A percentile compares a stretch with the other conserved stretches of the same genome.
Evolutionary conservation across 2,329 filamentous ascomycete genomes (phyloP).

Genomic region (Sphaerulina musiva): DNA sequence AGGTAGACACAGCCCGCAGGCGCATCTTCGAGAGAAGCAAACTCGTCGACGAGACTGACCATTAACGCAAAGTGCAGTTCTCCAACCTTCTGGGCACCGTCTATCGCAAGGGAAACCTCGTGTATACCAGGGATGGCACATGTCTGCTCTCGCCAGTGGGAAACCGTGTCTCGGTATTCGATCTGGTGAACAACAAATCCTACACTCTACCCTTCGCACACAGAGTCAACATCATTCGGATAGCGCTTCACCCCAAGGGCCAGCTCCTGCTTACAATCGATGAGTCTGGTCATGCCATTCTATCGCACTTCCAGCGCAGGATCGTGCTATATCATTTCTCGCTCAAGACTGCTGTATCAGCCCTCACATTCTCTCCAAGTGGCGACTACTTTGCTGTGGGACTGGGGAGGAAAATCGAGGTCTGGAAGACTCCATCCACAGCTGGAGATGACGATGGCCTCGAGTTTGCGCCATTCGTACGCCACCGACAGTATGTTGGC

Average conservation of each 20-base stretch:
- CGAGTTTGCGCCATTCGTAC: conserved; percentile 90
- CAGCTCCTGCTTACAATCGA: conserved; percentile 91
- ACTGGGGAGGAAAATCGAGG: conserved; percentile 78
- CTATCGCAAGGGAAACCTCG: conserved; percentile 93
- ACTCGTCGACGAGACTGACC: conserved; percentile 11
- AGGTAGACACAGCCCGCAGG: conserved; percentile 51
- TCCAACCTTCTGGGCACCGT: conserved; percentile 97
- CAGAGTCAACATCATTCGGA: conserved; percentile 81
- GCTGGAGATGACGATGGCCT: conserved; percentile 68
- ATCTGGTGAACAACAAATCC: conserved; percentile 89
- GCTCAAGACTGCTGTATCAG: conserved; percentile 76
- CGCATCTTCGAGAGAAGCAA: conserved; percentile 7
- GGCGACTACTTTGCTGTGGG: conserved; percentile 87
- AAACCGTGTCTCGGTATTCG: conserved; percentile 92
- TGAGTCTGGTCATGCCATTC: conserved; percentile 85
- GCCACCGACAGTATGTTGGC: conserved; percentile 75
- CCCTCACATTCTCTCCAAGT: conserved; percentile 83
- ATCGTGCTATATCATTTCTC: conserved; percentile 91
- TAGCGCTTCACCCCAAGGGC: conserved; percentile 82
- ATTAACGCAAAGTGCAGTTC: conserved; percentile 55
- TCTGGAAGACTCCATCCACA: conserved; percentile 92
- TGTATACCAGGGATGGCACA: conserved; percentile 94
- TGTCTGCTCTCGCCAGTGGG: conserved; percentile 93
- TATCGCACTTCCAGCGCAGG: conserved; percentile 81
- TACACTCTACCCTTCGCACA: conserved; percentile 84